Evolutionary conservation across 2,329 filamentous ascomycete genomes (phyloP).

Genomic region (Penicillium sp.): DNA sequence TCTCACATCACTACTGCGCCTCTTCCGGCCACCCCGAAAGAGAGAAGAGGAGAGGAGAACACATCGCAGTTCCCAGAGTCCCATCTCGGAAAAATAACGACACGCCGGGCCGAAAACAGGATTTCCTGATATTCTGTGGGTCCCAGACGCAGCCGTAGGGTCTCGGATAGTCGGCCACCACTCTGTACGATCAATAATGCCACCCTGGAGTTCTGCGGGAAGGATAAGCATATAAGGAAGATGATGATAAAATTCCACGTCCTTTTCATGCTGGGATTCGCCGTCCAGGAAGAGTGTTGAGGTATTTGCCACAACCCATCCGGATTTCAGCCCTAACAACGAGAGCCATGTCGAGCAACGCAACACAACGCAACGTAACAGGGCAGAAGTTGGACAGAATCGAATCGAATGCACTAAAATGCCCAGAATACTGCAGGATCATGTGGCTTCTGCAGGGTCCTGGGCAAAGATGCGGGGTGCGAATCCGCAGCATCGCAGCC

Average conservation of each 20-base stretch:
- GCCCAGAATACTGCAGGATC: neutral
- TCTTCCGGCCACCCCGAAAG: neutral
- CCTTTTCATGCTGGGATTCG: too few species aligned
- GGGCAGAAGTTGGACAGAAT: neutral
- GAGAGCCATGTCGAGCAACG: neutral
- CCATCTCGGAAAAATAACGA: neutral
- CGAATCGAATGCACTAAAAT: neutral
- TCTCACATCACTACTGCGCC: neutral
- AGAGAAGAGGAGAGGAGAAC: neutral
- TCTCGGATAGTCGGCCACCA: neutral
- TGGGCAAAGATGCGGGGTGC: slow-evolving; percentile 11
- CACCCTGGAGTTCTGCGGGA: too few species aligned
- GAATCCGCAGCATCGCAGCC: slow-evolving; percentile 1
- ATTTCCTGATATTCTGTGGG: slow-evolving; percentile 2
- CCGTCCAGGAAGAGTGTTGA: too few species aligned
- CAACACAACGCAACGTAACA: neutral
- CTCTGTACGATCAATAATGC: neutral
- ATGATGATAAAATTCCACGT: too few species aligned
- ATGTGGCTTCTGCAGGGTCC: slow-evolving; percentile 7
- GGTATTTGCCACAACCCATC: too few species aligned
- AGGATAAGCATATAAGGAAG: too few species aligned
- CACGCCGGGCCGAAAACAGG: neutral
- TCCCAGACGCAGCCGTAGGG: neutral
- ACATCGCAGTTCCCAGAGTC: neutral
- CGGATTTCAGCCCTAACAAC: too few species aligned